Base-by-base conservation (phyloP, 495 filamentous ascomycete species). In the Penicillium desertorum region DNA sequence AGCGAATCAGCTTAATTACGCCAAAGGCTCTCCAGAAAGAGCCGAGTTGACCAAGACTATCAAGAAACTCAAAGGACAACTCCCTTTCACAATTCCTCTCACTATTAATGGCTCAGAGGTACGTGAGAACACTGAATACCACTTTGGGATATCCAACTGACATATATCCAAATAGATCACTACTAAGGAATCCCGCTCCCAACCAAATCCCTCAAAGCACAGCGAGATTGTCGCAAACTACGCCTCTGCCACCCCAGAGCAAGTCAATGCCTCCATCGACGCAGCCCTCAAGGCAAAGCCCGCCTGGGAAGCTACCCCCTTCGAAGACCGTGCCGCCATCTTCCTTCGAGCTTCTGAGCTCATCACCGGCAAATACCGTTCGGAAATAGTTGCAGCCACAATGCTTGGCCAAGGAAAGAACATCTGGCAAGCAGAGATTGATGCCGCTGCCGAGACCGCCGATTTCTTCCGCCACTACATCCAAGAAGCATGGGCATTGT, bases 401-500 rank as follows among this genome's bases (percentile, higher is more conserved):
- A 96, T 97, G 81, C 78, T 96, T 2, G 92, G 93, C 30, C 92
- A 97, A 71, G 92, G 92, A 55, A 97, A 97, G 77, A 96, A 96
- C 68, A 88, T 89, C 20, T 96, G 90, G 90, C 93, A 97, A 68
- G 92, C 92, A 32, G 92, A 97, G 78, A 96, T 97, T 54, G 92
- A 97, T 72, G 86, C 92, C 22, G 87, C 91, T 4, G 92, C 92
- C 1, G 92, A 96, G 75, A 78, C 93, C 19, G 86, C 82, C 52
- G 92, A 96, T 68, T 96, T 96, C 74, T 77, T 96, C 49, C 81
- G 87, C 56, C 89, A 87, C 76, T 91, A 88, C 63, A 85, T 89
- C 46, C 76, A 86, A 53, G 90, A 86, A 59, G 88, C 87, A 19
- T 85, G 89, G 71, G 82, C 89, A 62, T 67, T 91, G 22, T 91